A percentile compares a stretch with the other conserved stretches of the same genome.
Conservation (phyloP, 1,284 basidiomycete species). For the Meira miltonrushii region DNA sequence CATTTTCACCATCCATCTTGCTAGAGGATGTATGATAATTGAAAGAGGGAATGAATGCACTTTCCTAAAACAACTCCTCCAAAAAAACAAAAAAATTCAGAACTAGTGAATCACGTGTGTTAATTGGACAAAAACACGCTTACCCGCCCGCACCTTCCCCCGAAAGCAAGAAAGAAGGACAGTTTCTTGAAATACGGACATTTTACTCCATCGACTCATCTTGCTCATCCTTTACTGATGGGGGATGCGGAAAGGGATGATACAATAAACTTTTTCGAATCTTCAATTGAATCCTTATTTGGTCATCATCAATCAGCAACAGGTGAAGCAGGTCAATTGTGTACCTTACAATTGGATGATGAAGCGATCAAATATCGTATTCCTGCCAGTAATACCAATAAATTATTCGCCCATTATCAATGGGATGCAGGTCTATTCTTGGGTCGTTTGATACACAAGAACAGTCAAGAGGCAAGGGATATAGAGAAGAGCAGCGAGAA, state of each 20-base stretch:
- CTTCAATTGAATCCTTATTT: constrained; percentile 42
- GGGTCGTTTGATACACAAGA: constrained; percentile 19
- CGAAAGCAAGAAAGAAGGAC: not conserved
- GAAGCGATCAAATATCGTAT: constrained; percentile 26
- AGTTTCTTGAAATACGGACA: not conserved
- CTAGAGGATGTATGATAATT: not conserved
- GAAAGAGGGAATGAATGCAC: not conserved
- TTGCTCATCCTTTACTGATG: not conserved
- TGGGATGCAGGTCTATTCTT: constrained; percentile 47
- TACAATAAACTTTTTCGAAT: constrained; percentile 29
- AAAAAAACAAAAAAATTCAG: constrained; percentile 2
- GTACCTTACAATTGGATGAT: not conserved
- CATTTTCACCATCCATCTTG: not conserved
- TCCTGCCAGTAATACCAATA: constrained; percentile 17
- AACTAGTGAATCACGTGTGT: not conserved
- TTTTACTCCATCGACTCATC: not conserved
- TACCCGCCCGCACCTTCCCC: not conserved
- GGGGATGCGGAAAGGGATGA: not conserved
- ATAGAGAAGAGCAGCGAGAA: constrained; percentile 1
- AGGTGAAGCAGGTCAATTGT: constrained; percentile 36
- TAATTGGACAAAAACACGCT: not conserved
- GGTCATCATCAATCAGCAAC: constrained; percentile 39
- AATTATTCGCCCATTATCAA: constrained; percentile 46
- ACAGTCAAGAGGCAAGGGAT: not conserved
- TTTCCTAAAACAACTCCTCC: not conserved